Base-by-base conservation (phyloP, 768 basidiomycete species). In the Russula olivacea region DNA sequence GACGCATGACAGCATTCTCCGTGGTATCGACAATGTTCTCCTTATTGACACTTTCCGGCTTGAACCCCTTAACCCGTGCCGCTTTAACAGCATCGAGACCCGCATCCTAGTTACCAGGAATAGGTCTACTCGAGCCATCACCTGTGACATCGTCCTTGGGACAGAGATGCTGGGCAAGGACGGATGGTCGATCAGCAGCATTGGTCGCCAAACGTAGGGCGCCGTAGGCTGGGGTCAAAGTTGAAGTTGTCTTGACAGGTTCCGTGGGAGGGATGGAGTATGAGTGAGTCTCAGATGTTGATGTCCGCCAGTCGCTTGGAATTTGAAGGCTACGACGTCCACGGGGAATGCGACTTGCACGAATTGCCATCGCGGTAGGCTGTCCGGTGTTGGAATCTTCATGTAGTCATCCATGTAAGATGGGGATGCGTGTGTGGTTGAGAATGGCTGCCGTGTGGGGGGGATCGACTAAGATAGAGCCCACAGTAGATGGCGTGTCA, bases 401-500 rank as follows among this genome's bases (percentile, higher is more conserved):
- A 8, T 43, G 10, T 11, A 57, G 55, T 11, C 45, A 45, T 25
- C 43, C 55, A 6, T 59, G 15, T 43, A 47, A 40, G 17, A 66
- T 14, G 15, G 59, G 64, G 43, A 68, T 45, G 34, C 50, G 67
- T n/a, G 65, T 68, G 28, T 62, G 64, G 34, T 68, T 60, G 55
- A 66, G 54, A 15, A 66, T 66, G 19, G 55, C 63, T 25, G 67
- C 61, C 15, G 45, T 53, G 38, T 57, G 52, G 3, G 67, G 65
- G 14, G 67, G 67, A 52, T 66, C 67, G 15, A 58, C 58, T 17
- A 63, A 38, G 47, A 66, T 57, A 7, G 65, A 63, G 32, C 67
- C 67, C 17, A 38, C 25, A 11, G 65, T 66, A 23, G 67, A 63
- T 30, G 67, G 47, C 2, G 61, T 48, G 12, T 58, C 55, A 2